Conservation (phyloP, 768 basidiomycete genomes). For the Rubroboletus pulcherrimus region DNA sequence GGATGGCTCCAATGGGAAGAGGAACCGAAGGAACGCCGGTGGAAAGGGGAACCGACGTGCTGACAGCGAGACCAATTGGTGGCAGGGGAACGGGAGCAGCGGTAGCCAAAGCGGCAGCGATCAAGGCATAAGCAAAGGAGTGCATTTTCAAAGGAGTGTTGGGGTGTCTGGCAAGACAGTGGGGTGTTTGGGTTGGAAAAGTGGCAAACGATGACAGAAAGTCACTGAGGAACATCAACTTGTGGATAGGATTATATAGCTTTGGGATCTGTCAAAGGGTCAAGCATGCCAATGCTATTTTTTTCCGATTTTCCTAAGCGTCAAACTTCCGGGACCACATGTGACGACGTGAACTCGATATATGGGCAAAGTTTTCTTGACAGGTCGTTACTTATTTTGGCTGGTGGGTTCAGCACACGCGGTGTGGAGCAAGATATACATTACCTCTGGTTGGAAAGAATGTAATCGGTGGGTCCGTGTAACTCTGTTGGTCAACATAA, state of each 20-base stretch:
- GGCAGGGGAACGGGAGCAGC: slow-evolving; percentile 17
- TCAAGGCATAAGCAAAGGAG: slow-evolving; percentile 29
- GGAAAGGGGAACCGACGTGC: not conserved
- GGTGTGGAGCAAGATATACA: slow-evolving; percentile 11
- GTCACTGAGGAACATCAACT: slow-evolving; percentile 10
- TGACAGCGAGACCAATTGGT: not conserved
- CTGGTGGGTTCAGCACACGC: slow-evolving; percentile 4
- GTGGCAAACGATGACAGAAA: slow-evolving; percentile 14
- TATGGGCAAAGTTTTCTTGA: not conserved
- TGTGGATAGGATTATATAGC: slow-evolving; percentile 17
- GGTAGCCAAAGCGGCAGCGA: slow-evolving; percentile 29
- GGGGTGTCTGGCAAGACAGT: slow-evolving; percentile 18
- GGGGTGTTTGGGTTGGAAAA: not conserved
- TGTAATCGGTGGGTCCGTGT: not conserved
- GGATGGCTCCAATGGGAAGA: not conserved
- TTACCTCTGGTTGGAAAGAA: not conserved
- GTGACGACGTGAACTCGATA: slow-evolving; percentile 7
- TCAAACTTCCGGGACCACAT: not conserved
- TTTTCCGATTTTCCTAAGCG: not conserved
- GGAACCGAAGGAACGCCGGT: not conserved
- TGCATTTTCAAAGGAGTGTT: slow-evolving; percentile 37
- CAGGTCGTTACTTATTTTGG: slow-evolving; percentile 10
- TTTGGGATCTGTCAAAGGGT: not conserved
- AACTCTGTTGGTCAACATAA: not conserved
- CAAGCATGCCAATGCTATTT: not conserved